These are phyloP conservation scores for Salix brachista DNA, from an alignment of 345 rosid genomes.

Conservation along the genomic window DNA sequence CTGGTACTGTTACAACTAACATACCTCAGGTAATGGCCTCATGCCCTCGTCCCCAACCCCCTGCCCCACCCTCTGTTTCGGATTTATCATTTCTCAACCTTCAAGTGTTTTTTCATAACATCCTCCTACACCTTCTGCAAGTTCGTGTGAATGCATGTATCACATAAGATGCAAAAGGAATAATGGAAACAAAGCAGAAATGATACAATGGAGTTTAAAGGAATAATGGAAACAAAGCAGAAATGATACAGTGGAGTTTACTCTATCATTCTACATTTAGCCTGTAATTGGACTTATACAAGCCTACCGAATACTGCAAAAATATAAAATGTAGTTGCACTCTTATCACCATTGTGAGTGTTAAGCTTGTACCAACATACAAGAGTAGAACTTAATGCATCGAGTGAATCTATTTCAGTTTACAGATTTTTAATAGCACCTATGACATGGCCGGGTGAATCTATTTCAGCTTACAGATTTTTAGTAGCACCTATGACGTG, in stretches of 20 bases:
- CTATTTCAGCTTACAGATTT: too few relatives aligned
- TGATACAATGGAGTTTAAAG: too few relatives aligned
- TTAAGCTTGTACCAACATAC: neutral
- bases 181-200: neutral
- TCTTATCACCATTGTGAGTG: neutral
- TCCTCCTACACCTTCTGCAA: neutral
- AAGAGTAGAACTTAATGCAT: neutral
- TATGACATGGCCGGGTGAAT: too few relatives aligned
- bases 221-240: too few relatives aligned
- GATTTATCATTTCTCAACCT: neutral
- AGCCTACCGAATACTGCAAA: neutral
- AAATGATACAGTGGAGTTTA: too few relatives aligned
- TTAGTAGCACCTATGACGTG: neutral
- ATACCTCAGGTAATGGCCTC: constrained; percentile 65
- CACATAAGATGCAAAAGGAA: neutral
- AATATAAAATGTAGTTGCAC: neutral
- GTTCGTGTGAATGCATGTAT: neutral
- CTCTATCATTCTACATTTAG: neutral
- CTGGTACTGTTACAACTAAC: constrained; percentile 85
- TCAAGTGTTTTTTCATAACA: neutral
- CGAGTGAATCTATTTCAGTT: too few relatives aligned
- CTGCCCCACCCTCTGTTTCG: neutral
- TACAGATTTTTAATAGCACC: too few relatives aligned
- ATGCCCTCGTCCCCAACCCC: neutral
- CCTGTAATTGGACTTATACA: neutral